A percentile compares a stretch with the other conserved stretches of the same genome.
phyloP scores from a whole-genome alignment of 1,284 basidiomycete species.

The Pholiota adiposa region DNA sequence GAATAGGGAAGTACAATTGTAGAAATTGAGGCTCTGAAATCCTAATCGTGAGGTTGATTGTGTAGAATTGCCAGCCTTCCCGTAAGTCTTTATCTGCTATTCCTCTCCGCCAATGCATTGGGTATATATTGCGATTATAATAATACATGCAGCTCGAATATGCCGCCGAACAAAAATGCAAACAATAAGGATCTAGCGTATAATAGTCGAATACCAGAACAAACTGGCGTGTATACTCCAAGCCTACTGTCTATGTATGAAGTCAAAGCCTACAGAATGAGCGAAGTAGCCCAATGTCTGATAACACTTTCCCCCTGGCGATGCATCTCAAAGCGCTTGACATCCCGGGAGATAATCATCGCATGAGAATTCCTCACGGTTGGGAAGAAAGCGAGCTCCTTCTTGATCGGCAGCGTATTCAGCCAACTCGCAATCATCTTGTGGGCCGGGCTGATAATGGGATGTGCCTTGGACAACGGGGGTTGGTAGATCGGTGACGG shows the following conservation, averaged over 20 bases:
- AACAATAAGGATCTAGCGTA: neutral
- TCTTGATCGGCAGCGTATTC: slow-evolving; percentile 72
- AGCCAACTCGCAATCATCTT: slow-evolving; percentile 52
- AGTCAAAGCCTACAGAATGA: slow-evolving; percentile 32
- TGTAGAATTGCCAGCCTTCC: no score
- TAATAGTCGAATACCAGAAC: neutral
- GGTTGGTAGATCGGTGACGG: slow-evolving; percentile 20
- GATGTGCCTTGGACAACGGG: slow-evolving; percentile 37
- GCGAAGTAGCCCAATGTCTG: slow-evolving; percentile 73
- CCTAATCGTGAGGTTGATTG: neutral
- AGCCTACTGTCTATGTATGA: neutral
- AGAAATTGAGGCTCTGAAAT: neutral
- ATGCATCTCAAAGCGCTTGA: slow-evolving; percentile 60
- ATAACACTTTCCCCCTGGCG: slow-evolving; percentile 64
- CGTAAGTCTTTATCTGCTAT: no score
- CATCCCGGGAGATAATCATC: slow-evolving; percentile 69
- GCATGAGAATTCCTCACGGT: slow-evolving; percentile 67
- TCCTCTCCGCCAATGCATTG: no score
- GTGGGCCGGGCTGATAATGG: slow-evolving; percentile 60
- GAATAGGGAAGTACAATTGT: neutral
- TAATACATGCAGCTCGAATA: neutral
- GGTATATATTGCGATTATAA: neutral
- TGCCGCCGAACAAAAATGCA: neutral
- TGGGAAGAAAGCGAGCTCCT: slow-evolving; percentile 66
- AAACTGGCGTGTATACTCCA: neutral